Percentiles rank a stretch among this genome's conserved stretches.
phyloP scores from a whole-genome alignment of 2,329 filamentous ascomycete genomes.

The Apiospora malaysiana region DNA sequence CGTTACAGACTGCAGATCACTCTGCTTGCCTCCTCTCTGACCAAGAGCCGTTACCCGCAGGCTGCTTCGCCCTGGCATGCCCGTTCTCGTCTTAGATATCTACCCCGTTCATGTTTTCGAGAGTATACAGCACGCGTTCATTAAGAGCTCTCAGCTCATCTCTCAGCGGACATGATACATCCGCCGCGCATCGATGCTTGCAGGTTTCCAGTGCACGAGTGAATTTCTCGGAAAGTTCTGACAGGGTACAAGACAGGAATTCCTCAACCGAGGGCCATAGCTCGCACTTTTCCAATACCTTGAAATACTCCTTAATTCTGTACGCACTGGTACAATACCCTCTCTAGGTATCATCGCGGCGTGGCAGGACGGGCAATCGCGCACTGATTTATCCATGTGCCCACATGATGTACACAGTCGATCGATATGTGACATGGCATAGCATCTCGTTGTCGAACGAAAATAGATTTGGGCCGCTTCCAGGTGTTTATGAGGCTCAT shows the following conservation, averaged over 20 bases:
- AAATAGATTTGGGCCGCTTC: fast-evolving
- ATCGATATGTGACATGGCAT: background rate
- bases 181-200: background rate
- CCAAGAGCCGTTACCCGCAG: no score
- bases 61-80: background rate
- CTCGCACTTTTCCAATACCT: background rate
- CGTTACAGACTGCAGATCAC: no score
- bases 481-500: background rate
- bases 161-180: background rate
- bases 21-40: no score
- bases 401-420: background rate
- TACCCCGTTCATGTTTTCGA: background rate
- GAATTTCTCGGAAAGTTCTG: background rate
- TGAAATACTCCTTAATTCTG: background rate
- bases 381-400: background rate
- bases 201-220: background rate
- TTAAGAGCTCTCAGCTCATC: background rate
- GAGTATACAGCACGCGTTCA: background rate
- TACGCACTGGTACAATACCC: background rate
- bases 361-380: background rate
- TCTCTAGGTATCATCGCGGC: background rate
- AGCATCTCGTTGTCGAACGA: background rate
- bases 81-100: background rate
- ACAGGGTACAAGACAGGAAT: background rate
- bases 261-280: background rate